These are phyloP conservation scores for Thermomucor indicae-seudaticae DNA, from an alignment of 371 early-diverging fungal species.

Conservation along the genomic window DNA sequence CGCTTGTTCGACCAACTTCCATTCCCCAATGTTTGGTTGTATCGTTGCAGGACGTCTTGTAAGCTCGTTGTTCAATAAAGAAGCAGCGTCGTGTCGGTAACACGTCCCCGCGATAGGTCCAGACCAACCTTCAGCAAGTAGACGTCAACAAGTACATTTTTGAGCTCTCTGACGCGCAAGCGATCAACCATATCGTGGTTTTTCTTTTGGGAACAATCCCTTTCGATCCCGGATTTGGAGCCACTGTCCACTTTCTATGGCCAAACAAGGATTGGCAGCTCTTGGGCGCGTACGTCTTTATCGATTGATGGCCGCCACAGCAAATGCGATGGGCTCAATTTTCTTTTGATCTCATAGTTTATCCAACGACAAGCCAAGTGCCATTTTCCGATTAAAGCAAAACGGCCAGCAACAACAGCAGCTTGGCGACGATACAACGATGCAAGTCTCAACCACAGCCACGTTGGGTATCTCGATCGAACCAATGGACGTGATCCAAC, in stretches of 20 bases:
- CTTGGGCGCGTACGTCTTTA: conserved; percentile 67
- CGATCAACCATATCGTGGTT: conserved; percentile 90
- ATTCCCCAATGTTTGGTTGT: conserved; percentile 76
- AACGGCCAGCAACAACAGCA: conserved; percentile 11
- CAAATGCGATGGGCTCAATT: background rate
- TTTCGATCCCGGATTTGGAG: conserved; percentile 81
- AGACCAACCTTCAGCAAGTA: conserved; percentile 87
- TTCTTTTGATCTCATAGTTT: conserved; percentile 32
- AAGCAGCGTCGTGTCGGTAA: background rate
- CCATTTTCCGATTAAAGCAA: conserved; percentile 63
- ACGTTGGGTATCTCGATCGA: conserved; percentile 90
- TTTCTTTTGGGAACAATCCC: conserved; percentile 83
- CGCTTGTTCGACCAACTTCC: too few species aligned
- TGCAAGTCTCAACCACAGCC: conserved; percentile 45
- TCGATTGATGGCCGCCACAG: background rate
- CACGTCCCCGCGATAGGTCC: conserved; percentile 53
- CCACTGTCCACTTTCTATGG: conserved; percentile 90
- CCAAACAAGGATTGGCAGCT: conserved; percentile 82
- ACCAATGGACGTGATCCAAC: conserved; percentile 66
- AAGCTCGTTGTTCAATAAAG: conserved; percentile 2
- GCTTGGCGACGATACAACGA: conserved; percentile 2
- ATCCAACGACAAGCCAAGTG: conserved; percentile 86
- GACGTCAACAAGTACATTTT: conserved; percentile 78
- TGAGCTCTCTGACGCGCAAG: conserved; percentile 74
- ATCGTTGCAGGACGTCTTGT: conserved; percentile 84